Conservation (phyloP, 148 eudicot species). For the Cornus florida region DNA sequence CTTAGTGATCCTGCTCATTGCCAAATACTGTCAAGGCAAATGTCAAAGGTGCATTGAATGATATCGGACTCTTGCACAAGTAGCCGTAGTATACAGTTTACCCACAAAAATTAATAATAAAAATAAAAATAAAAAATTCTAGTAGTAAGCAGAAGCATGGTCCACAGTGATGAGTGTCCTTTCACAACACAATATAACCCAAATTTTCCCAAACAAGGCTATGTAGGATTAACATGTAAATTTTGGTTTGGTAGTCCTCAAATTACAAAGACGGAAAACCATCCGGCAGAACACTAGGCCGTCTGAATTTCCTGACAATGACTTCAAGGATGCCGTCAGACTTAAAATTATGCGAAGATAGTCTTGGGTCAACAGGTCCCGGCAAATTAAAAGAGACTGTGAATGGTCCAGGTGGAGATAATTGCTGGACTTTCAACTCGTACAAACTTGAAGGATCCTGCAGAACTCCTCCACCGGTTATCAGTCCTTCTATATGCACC, state of each 20-base stretch:
- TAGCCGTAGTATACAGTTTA: too few relatives aligned
- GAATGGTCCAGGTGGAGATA: constrained; percentile 69
- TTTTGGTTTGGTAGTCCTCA: neutral
- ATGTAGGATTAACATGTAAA: neutral
- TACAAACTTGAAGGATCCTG: constrained; percentile 31
- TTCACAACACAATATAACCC: neutral
- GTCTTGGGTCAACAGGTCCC: constrained; percentile 79
- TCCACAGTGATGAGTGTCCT: too few relatives aligned
- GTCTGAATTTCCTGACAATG: constrained; percentile 44
- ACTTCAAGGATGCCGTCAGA: constrained; percentile 80
- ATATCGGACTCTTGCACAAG: too few relatives aligned
- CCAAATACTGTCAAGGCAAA: too few relatives aligned
- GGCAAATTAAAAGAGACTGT: constrained; percentile 70
- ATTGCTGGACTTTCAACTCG: constrained; percentile 52
- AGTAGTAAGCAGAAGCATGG: neutral
- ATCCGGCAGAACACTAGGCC: neutral
- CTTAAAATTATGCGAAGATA: constrained; percentile 53
- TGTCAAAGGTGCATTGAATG: too few relatives aligned
- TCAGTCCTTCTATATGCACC: constrained; percentile 40
- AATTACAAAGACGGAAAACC: neutral
- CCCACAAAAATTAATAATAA: too few relatives aligned
- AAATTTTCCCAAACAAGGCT: neutral
- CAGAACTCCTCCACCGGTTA: constrained; percentile 35
- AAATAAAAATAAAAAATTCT: too few relatives aligned
- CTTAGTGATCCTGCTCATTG: too few relatives aligned